phyloP scores from a whole-genome alignment of 768 basidiomycete species.

The Tulasnella sp. region DNA sequence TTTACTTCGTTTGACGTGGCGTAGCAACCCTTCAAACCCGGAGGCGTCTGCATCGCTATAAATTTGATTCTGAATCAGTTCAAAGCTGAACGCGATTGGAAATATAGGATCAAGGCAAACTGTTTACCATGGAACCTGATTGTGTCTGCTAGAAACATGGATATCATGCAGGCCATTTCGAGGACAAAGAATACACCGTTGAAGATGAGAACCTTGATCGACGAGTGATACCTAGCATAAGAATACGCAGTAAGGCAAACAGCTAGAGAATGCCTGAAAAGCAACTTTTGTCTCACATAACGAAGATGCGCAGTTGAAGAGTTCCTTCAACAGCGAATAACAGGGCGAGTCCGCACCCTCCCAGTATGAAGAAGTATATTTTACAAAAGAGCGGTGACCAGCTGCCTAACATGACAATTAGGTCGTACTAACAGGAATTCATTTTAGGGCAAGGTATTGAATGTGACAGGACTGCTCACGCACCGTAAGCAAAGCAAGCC shows the following conservation, averaged over 20 bases:
- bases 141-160: neutral
- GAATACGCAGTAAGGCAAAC: neutral
- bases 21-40: slow-evolving; percentile 2
- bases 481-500: neutral
- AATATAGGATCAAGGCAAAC: neutral
- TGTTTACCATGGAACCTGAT: neutral
- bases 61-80: neutral
- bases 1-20: neutral
- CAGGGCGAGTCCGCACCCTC: neutral
- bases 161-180: neutral
- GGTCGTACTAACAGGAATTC: neutral
- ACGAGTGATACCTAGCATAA: neutral
- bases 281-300: neutral
- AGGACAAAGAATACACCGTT: slow-evolving; percentile 1
- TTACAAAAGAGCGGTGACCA: neutral
- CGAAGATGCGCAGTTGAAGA: neutral
- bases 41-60: neutral
- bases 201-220: neutral
- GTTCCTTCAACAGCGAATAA: neutral
- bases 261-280: neutral
- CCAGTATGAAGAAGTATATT: slow-evolving; percentile 3
- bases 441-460: neutral
- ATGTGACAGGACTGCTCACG: neutral
- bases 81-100: neutral
- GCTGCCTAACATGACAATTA: neutral